Percentiles rank a stretch among this genome's conserved stretches.
Conservation (phyloP, 2,329 filamentous ascomycete species). For the Colletotrichum caudatum region DNA sequence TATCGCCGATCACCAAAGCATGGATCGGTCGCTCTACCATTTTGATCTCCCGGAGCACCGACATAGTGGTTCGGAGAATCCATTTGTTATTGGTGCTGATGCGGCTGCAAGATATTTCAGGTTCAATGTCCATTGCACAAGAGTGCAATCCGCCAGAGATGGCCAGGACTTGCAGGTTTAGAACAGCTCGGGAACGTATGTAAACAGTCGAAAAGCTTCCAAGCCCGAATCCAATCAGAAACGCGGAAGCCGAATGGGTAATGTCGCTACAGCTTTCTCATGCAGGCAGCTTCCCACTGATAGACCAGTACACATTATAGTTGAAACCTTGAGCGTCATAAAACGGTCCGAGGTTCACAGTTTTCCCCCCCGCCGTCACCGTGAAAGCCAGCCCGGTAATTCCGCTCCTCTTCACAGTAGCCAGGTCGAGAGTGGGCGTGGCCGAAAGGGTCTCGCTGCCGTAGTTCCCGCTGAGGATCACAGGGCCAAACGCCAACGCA, state of each 20-base stretch:
- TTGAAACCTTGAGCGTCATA: slow-evolving; percentile 57
- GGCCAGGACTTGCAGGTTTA: slow-evolving; percentile 22
- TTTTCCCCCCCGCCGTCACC: slow-evolving; percentile 48
- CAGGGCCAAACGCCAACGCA: slow-evolving; percentile 61
- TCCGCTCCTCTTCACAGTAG: slow-evolving; percentile 46
- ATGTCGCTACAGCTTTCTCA: background rate
- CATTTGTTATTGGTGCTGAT: slow-evolving; percentile 25
- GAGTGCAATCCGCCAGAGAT: slow-evolving; percentile 22
- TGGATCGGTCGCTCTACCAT: slow-evolving; percentile 22
- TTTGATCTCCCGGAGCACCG: slow-evolving; percentile 27
- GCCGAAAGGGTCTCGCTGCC: slow-evolving; percentile 47
- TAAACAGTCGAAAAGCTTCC: background rate
- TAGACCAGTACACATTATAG: slow-evolving; percentile 57
- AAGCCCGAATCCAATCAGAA: background rate
- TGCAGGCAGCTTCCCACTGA: slow-evolving; percentile 24
- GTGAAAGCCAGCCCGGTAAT: slow-evolving; percentile 48
- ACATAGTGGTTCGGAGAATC: slow-evolving; percentile 1
- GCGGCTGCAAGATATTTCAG: slow-evolving; percentile 16
- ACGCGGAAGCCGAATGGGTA: background rate
- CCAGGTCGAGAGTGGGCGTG: slow-evolving; percentile 49
- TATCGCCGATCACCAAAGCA: slow-evolving; percentile 29
- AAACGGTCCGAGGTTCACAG: slow-evolving; percentile 53
- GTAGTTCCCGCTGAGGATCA: slow-evolving; percentile 60
- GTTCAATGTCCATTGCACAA: slow-evolving; percentile 5
- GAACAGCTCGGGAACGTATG: background rate